Percentiles rank a stretch among this genome's conserved stretches.
Conservation (phyloP, 139 green algal genomes). For the Microglena sp. region DNA sequence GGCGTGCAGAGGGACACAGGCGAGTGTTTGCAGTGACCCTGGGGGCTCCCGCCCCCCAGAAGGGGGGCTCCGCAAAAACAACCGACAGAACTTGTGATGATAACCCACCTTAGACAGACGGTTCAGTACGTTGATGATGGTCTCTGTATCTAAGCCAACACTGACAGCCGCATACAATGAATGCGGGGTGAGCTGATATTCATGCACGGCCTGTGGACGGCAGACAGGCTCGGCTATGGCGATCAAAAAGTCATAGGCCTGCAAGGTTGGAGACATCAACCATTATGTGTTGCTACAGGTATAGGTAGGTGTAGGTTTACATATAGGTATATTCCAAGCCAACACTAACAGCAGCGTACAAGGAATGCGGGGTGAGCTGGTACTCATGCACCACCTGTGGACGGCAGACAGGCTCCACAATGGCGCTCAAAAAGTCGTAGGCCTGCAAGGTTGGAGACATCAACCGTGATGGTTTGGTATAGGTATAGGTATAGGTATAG, state of each 20-base stretch:
- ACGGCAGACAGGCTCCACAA: not conserved
- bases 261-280: too few relatives aligned
- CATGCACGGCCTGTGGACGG: slow-evolving; percentile 80
- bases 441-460: too few relatives aligned
- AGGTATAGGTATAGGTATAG: not conserved
- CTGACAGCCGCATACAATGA: slow-evolving; percentile 93
- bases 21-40: too few relatives aligned
- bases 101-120: slow-evolving; percentile 46
- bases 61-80: too few relatives aligned
- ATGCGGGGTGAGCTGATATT: slow-evolving; percentile 94
- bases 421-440: too few relatives aligned
- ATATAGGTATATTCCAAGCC: not conserved
- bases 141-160: slow-evolving; percentile 83
- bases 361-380: not conserved
- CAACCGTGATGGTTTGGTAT: not conserved
- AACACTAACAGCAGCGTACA: not conserved
- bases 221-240: slow-evolving; percentile 92
- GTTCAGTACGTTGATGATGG: slow-evolving; percentile 86
- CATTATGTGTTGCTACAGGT: not conserved
- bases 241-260: slow-evolving; percentile 98
- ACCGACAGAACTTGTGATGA: too few relatives aligned
- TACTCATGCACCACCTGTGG: not conserved
- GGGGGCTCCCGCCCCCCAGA: too few relatives aligned
- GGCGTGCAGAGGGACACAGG: too few relatives aligned
- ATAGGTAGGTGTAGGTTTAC: not conserved